phyloP scores from a whole-genome alignment of 805 yeast species.

The Yamadazyma akitaensis region DNA sequence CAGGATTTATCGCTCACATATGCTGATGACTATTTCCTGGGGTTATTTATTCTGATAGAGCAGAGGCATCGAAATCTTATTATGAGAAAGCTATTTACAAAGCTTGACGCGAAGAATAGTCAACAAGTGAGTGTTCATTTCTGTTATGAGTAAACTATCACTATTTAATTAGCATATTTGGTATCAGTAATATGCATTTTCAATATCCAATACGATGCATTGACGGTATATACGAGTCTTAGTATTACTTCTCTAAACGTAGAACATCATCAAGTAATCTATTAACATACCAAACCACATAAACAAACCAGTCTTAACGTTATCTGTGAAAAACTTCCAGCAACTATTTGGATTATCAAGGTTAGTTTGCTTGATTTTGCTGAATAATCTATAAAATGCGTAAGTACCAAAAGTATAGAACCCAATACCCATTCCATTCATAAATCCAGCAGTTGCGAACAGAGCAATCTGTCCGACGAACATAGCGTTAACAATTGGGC shows the following conservation, averaged over 20 bases:
- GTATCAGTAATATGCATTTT: background rate
- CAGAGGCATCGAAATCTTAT: slow-evolving; percentile 15
- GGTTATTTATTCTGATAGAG: slow-evolving; percentile 20
- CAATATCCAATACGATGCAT: background rate
- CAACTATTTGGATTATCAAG: slow-evolving; percentile 78
- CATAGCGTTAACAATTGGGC: slow-evolving; percentile 61
- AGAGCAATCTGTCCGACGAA: slow-evolving; percentile 65
- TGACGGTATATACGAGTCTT: background rate
- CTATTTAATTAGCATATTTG: no score
- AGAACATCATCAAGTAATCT: slow-evolving; percentile 47
- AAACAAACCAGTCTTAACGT: slow-evolving; percentile 72
- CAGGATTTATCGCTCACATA: slow-evolving; percentile 26
- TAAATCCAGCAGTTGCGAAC: slow-evolving; percentile 63
- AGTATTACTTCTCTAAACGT: slow-evolving; percentile 4
- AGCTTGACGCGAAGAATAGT: slow-evolving; percentile 25
- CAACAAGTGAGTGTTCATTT: slow-evolving; percentile 21
- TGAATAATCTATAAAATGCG: slow-evolving; percentile 66
- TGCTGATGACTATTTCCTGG: slow-evolving; percentile 24
- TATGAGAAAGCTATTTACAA: slow-evolving; percentile 26
- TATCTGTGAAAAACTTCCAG: slow-evolving; percentile 75
- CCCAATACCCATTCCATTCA: slow-evolving; percentile 84
- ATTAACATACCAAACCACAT: slow-evolving; percentile 63
- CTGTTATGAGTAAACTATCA: background rate
- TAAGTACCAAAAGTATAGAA: slow-evolving; percentile 62
- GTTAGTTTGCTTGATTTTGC: slow-evolving; percentile 70